These are phyloP conservation scores for Halophytophthora batemanensis DNA, from an alignment of 352 stramenopile species.

Conservation along the genomic window DNA sequence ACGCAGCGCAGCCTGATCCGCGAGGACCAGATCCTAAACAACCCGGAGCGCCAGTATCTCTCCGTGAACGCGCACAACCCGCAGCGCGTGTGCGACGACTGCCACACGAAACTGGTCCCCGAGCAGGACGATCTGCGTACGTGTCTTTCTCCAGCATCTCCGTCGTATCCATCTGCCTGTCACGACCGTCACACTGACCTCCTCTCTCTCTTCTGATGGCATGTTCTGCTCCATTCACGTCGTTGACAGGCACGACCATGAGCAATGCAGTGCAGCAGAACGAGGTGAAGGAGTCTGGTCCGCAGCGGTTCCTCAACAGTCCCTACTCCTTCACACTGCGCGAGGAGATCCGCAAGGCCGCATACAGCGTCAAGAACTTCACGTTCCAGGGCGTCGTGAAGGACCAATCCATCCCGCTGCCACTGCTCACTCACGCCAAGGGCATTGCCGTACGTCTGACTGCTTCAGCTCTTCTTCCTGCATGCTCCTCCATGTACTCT, in stretches of 20 bases:
- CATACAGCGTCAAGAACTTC: conserved; percentile 92
- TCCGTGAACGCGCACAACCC: conserved; percentile 79
- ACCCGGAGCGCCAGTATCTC: conserved; percentile 71
- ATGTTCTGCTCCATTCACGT: not conserved
- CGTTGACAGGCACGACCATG: conserved; percentile 44
- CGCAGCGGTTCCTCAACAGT: conserved; percentile 77
- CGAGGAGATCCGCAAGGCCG: conserved; percentile 92
- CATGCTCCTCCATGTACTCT: too few relatives aligned
- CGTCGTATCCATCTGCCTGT: not conserved
- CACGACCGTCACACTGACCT: not conserved
- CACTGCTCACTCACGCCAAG: conserved; percentile 85
- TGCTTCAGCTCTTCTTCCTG: not conserved
- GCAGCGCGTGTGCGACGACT: conserved; percentile 81
- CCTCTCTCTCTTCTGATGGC: not conserved
- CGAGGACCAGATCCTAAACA: conserved; percentile 69
- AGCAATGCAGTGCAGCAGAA: conserved; percentile 83
- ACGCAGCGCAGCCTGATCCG: conserved; percentile 65
- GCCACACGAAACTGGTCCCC: conserved; percentile 50
- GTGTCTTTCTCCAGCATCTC: conserved; percentile 5
- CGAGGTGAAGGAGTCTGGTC: conserved; percentile 55
- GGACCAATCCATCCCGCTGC: conserved; percentile 87
- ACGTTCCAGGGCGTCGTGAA: conserved; percentile 87
- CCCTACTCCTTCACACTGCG: conserved; percentile 88
- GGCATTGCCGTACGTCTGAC: conserved; percentile 74
- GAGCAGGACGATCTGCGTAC: conserved; percentile 69